Percentiles rank a stretch among this genome's conserved stretches.
These are phyloP conservation scores for Asterionellopsis glacialis DNA, from an alignment of 108 stramenopile species.

Conservation along the genomic window DNA sequence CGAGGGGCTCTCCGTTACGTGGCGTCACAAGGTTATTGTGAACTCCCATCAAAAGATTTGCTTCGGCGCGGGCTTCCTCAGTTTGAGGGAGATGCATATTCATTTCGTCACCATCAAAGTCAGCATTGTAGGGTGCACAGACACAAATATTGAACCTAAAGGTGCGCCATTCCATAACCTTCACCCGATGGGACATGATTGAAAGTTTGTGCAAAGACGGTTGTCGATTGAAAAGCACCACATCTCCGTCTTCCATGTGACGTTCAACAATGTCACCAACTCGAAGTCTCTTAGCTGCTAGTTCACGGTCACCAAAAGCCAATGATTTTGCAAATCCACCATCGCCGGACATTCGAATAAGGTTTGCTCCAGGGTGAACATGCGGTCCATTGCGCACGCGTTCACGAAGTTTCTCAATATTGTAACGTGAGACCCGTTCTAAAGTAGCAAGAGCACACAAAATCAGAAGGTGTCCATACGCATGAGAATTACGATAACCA, in stretches of 20 bases:
- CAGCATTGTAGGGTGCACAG: conserved; percentile 98
- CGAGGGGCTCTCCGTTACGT: conserved; percentile 96
- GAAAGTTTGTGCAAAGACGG: conserved; percentile 97
- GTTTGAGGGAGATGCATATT: conserved; percentile 99
- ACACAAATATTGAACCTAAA: conserved; percentile 99
- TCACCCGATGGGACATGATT: conserved; percentile 96
- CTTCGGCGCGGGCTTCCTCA: conserved; percentile 98
- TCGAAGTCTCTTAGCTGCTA: conserved; percentile 71
- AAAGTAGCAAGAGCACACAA: neutral
- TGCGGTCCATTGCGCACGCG: conserved; percentile 91
- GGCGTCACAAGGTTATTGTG: conserved; percentile 94
- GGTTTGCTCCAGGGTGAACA: conserved; percentile 96
- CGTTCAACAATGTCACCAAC: conserved; percentile 97
- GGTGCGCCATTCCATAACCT: conserved; percentile 93
- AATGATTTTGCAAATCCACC: conserved; percentile 81
- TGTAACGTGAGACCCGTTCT: conserved; percentile 91
- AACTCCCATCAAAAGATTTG: conserved; percentile 90
- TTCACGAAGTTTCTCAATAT: conserved; percentile 86
- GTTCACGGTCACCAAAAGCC: conserved; percentile 85
- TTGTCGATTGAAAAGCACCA: conserved; percentile 99
- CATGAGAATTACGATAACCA: neutral
- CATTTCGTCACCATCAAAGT: conserved; percentile 99
- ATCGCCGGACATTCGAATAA: conserved; percentile 65
- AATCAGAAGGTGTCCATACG: neutral
- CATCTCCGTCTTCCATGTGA: conserved; percentile 97